Percentiles rank a stretch among this genome's conserved stretches.
Evolutionary conservation across 2,329 filamentous ascomycete genomes (phyloP).

Genomic region (Phaeosphaeriaceae sp.): DNA sequence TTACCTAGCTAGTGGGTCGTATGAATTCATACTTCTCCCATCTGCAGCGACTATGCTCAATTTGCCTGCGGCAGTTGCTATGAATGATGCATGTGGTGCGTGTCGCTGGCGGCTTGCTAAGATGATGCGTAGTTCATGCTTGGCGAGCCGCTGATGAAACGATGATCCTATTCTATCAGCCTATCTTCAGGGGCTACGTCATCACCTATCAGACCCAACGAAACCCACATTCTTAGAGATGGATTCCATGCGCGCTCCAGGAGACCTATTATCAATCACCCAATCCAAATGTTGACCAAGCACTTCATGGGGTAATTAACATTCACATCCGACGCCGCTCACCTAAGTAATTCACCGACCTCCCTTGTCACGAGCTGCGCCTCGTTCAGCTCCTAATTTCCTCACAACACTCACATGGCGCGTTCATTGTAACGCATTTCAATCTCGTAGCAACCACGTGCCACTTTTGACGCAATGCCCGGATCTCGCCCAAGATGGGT

Average conservation of each 20-base stretch:
- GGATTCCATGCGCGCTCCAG: too few species aligned
- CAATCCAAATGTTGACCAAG: constrained; percentile 3
- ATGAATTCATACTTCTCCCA: constrained; percentile 45
- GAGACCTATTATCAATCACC: not conserved
- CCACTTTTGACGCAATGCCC: constrained; percentile 20
- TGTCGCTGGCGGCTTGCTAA: not conserved
- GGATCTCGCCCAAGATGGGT: constrained; percentile 60
- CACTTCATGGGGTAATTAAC: not conserved
- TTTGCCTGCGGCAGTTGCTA: not conserved
- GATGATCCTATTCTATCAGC: not conserved
- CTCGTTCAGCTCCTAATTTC: constrained; percentile 11
- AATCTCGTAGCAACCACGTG: not conserved
- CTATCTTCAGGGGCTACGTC: constrained; percentile 17
- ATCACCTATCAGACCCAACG: constrained; percentile 10
- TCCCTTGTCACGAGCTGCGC: constrained; percentile 18
- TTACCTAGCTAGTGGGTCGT: constrained; percentile 19
- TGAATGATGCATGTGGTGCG: not conserved
- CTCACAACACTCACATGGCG: constrained; percentile 10
- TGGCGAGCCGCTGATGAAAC: constrained; percentile 17
- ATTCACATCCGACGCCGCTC: not conserved
- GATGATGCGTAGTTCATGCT: not conserved
- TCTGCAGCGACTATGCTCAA: not conserved
- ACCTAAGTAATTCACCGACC: constrained; percentile 1
- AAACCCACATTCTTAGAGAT: not conserved
- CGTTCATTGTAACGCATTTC: constrained; percentile 1